Evolutionary conservation across 108 stramenopile species (phyloP), one percentile per base, ranked within the genome.

Genomic region (Pseudonitzschia multistriata): DNA sequence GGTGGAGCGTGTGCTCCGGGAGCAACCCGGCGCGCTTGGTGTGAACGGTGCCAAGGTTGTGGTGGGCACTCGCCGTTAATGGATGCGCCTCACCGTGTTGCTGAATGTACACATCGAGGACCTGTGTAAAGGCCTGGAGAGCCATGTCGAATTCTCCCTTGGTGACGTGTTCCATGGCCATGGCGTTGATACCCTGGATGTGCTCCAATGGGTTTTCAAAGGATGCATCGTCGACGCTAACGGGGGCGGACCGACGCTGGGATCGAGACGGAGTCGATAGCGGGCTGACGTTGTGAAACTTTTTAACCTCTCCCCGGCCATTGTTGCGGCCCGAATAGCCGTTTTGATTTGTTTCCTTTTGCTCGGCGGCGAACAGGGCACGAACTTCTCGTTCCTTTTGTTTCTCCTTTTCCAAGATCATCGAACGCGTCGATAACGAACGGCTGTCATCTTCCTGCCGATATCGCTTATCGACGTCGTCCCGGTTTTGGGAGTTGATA

Each of bases 11-110:
- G 34, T 74, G 66, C 3, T 77, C 76, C 29, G 50, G 33, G 25
- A 77, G 22, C 17, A 78, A 37, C 25, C 39, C 60, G 22, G 85
- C 85, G 10, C 81, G 82, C 53, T 82, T 78, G 66, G 85, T 56
- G 62, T 85, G 78, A 17, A 85, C 81, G 14, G 81, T 82, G 3
- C 85, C 85, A 62, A 85, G 60, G 72, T 85, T 85, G 62, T 85
- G 85, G 74, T 82, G 71, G 29, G 78, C 72, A 15, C 75, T 74
- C 3, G 85, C 85, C 10, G 82, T 79, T 29, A 76, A 45, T 4
- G 85, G 75, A 72, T 85, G 85, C 5, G 69, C 67, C 28, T 49
- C 40, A 11, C 76, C 81, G 49, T 82, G 68, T 40, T 72, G 49
- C 21, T 67, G 42, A 24, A 66, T n/a, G 47, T 79, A 82, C 2